A percentile compares a stretch with the other conserved stretches of the same genome.
Conservation (phyloP, 2,329 filamentous ascomycete species). For the Fusarium nisikadoi region DNA sequence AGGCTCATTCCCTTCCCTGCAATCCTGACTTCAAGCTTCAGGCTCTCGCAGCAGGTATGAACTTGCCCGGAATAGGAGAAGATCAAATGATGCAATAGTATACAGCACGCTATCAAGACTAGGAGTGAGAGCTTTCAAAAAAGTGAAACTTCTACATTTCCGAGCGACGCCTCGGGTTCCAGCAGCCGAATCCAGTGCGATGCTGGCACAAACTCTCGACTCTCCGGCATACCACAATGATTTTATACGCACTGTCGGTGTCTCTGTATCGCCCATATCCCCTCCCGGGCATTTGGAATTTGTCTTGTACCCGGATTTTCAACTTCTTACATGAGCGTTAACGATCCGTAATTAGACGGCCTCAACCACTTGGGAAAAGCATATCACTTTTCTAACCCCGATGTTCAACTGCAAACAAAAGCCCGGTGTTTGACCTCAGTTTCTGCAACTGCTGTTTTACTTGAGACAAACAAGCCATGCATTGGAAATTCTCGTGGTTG, state of each 20-base stretch:
- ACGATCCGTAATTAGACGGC: constrained; percentile 14
- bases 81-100: constrained; percentile 53
- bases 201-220: constrained; percentile 11
- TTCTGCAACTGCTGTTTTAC: background rate
- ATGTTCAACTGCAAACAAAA: constrained; percentile 15
- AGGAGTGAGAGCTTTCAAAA: background rate
- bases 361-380: constrained; percentile 19
- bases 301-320: constrained; percentile 15
- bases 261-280: constrained; percentile 37
- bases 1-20: constrained; percentile 86
- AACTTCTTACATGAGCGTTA: constrained; percentile 38
- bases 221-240: constrained; percentile 32
- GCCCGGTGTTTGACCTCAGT: constrained; percentile 4
- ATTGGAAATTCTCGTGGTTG: constrained; percentile 2
- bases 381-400: constrained; percentile 14
- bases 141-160: background rate
- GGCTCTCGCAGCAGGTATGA: constrained; percentile 57
- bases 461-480: background rate
- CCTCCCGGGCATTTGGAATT: constrained; percentile 6
- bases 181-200: constrained; percentile 2
- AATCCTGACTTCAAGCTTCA: constrained; percentile 78
- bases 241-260: constrained; percentile 8
- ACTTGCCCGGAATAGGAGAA: constrained; percentile 57
- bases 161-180: background rate
- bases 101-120: background rate